Percentiles rank a stretch among this genome's conserved stretches.
Evolutionary conservation across 2,329 filamentous ascomycete species (phyloP).

Genomic region (Helminthosporium solani): DNA sequence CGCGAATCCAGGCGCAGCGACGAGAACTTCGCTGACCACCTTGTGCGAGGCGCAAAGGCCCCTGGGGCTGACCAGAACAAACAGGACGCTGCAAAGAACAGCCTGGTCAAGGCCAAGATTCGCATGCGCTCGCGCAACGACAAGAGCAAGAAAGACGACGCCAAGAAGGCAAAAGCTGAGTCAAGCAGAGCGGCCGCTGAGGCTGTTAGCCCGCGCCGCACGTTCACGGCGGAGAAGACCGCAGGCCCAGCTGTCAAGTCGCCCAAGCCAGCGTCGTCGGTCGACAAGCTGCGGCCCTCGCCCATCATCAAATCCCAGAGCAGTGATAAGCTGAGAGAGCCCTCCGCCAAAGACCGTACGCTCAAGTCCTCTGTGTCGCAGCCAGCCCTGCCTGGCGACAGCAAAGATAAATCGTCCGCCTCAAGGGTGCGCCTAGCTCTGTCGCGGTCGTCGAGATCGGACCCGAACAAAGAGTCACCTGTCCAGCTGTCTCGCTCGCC

Average conservation of each 20-base stretch:
- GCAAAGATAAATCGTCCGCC: slow-evolving; percentile 24
- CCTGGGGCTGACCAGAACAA: slow-evolving; percentile 13
- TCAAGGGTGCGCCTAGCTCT: slow-evolving; percentile 31
- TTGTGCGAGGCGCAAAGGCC: slow-evolving; percentile 26
- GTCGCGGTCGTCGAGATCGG: slow-evolving; percentile 26
- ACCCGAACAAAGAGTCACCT: slow-evolving; percentile 17
- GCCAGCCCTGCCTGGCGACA: slow-evolving; percentile 24
- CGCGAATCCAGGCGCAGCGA: slow-evolving; percentile 23
- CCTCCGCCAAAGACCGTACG: slow-evolving; percentile 20
- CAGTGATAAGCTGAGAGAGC: slow-evolving; percentile 28
- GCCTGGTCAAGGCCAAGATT: slow-evolving; percentile 38
- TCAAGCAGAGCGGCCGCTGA: slow-evolving; percentile 12
- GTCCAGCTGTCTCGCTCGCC: slow-evolving; percentile 8
- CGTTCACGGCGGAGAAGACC: slow-evolving; percentile 11
- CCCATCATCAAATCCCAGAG: slow-evolving; percentile 31
- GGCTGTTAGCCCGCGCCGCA: slow-evolving; percentile 7
- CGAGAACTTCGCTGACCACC: slow-evolving; percentile 31
- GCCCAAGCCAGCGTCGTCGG: slow-evolving; percentile 4
- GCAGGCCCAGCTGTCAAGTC: slow-evolving; percentile 9
- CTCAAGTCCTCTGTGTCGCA: slow-evolving; percentile 33
- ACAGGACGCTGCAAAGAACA: slow-evolving; percentile 17
- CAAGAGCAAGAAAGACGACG: slow-evolving; percentile 26
- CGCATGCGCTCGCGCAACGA: slow-evolving; percentile 36
- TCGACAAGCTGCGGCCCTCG: slow-evolving; percentile 1
- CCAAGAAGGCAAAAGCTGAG: slow-evolving; percentile 12